Percentiles rank a stretch among this genome's conserved stretches.
phyloP scores from a whole-genome alignment of 2,329 filamentous ascomycete genomes.

The Fusarium fujikuroi region DNA sequence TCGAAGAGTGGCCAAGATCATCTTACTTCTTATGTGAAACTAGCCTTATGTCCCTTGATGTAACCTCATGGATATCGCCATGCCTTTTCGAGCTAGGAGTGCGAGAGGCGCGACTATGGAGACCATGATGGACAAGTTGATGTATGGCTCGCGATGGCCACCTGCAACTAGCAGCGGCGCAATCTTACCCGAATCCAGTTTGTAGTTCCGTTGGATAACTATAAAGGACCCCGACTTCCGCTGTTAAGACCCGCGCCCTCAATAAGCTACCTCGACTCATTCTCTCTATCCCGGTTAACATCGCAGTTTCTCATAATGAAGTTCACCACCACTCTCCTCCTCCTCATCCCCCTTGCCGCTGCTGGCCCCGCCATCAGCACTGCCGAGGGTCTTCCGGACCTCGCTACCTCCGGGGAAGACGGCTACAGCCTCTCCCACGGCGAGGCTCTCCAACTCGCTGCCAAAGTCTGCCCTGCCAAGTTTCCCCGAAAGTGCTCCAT shows the following conservation, averaged over 20 bases:
- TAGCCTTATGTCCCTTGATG: not conserved
- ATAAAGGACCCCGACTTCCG: not conserved
- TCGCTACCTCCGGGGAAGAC: not conserved
- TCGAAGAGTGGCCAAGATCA: fast-evolving
- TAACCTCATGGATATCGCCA: fast-evolving
- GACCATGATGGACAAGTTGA: fast-evolving
- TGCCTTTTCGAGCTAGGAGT: not conserved
- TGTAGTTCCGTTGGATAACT: not conserved
- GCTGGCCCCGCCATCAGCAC: not conserved
- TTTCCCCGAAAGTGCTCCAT: slow-evolving; percentile 18
- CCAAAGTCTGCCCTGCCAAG: slow-evolving; percentile 18
- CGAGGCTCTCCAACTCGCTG: not conserved
- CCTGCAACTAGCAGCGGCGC: not conserved
- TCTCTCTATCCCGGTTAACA: too few species aligned
- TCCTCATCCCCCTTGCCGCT: slow-evolving; percentile 1
- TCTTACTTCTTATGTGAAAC: fast-evolving
- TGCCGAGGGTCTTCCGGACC: slow-evolving; percentile 18
- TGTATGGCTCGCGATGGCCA: not conserved
- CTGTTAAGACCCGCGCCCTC: fast-evolving
- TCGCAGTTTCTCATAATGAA: not conserved
- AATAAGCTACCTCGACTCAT: not conserved
- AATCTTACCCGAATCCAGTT: not conserved
- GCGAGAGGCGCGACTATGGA: not conserved
- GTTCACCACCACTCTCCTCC: not conserved
- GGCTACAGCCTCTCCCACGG: not conserved